These are phyloP conservation scores for Phytophthora europaea DNA, from an alignment of 352 stramenopile genomes.

Conservation along the genomic window DNA sequence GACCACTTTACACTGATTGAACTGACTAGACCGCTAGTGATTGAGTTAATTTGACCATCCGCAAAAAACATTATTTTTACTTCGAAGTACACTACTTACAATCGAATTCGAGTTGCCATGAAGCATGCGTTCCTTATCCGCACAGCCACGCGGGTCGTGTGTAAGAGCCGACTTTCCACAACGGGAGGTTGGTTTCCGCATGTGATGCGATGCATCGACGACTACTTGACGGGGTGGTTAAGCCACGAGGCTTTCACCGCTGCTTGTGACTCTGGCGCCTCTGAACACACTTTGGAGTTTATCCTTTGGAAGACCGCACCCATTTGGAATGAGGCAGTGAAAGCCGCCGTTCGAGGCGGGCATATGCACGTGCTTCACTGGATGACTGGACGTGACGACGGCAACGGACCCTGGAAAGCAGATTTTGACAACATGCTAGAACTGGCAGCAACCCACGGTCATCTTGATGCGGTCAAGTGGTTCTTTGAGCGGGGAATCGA, in stretches of 20 bases:
- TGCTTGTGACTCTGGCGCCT: background rate
- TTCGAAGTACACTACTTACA: too few relatives aligned
- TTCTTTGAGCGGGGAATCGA: background rate
- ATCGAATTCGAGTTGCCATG: background rate
- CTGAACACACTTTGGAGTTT: background rate
- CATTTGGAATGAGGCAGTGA: background rate
- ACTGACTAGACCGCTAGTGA: too few relatives aligned
- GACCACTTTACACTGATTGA: too few relatives aligned
- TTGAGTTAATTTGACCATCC: too few relatives aligned
- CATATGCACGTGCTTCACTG: background rate
- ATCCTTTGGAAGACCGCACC: background rate
- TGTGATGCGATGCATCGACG: background rate
- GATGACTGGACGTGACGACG: background rate
- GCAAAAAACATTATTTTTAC: too few relatives aligned
- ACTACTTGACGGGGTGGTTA: background rate
- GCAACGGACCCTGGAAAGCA: background rate
- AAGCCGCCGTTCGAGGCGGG: background rate
- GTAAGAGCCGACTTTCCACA: background rate
- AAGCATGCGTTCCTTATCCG: background rate
- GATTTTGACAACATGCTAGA: too few relatives aligned
- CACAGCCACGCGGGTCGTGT: background rate
- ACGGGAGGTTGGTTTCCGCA: background rate
- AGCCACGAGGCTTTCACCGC: background rate
- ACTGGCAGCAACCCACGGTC: constrained; percentile 13
- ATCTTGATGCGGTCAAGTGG: constrained; percentile 7